A percentile compares a stretch with the other conserved stretches of the same genome.
phyloP scores from a whole-genome alignment of 176 grass and related monocot genomes.

The Alopecurus myosuroides region DNA sequence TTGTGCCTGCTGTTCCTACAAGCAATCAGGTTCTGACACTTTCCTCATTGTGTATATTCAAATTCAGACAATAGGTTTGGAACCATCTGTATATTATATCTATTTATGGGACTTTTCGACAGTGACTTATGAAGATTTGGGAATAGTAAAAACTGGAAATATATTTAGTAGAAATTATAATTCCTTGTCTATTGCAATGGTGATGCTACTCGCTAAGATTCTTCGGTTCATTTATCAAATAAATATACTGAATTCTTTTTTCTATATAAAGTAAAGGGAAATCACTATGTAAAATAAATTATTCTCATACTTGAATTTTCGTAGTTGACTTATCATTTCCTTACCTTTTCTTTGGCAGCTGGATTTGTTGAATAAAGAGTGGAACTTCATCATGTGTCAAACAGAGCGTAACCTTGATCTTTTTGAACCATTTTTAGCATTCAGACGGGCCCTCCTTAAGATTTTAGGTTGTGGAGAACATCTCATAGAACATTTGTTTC shows the following conservation, averaged over 20 bases:
- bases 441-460: conserved; percentile 69
- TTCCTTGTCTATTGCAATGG: neutral
- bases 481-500: conserved; percentile 68
- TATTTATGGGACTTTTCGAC: neutral
- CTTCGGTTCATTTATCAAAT: neutral
- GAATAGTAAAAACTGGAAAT: neutral
- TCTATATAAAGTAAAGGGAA: neutral
- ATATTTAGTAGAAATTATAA: neutral
- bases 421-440: conserved; percentile 90
- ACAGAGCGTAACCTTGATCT: conserved; percentile 68
- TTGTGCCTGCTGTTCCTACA: conserved; percentile 48
- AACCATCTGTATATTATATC: neutral
- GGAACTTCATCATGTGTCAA: conserved; percentile 64
- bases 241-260: neutral
- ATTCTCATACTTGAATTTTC: conserved; percentile 11
- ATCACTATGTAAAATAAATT: neutral
- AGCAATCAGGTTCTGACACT: conserved; percentile 51
- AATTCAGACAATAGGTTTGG: neutral
- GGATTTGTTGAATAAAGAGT: conserved; percentile 75
- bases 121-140: neutral
- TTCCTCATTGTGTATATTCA: neutral
- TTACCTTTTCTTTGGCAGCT: conserved; percentile 44
- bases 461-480: conserved; percentile 75
- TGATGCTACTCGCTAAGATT: neutral
- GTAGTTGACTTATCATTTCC: conserved; percentile 8